A percentile compares a stretch with the other conserved stretches of the same genome.
Evolutionary conservation across 116 monocot genomes (phyloP).

Genomic region (Trichopus zeylanicus): DNA sequence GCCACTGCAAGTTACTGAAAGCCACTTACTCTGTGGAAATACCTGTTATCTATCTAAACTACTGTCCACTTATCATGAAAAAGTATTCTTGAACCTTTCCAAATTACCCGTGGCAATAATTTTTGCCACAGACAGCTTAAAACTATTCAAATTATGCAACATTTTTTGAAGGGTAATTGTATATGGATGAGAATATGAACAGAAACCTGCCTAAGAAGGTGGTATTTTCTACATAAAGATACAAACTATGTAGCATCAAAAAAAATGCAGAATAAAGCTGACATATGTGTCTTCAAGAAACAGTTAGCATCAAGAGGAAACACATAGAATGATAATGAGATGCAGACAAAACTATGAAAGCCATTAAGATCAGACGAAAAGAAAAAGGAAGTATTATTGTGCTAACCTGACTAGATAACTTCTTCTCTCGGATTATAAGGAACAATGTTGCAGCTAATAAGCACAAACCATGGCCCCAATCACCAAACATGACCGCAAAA

Average conservation of each 20-base stretch:
- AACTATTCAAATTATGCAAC: background rate
- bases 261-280: no score
- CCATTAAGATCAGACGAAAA: background rate
- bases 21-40: no score
- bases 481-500: conserved; percentile 99
- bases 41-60: no score
- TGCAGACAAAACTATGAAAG: background rate
- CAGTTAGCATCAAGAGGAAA: background rate
- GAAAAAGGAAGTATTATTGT: background rate
- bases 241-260: no score
- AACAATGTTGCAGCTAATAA: conserved; percentile 59
- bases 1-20: no score
- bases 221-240: no score
- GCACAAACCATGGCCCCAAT: conserved; percentile 99
- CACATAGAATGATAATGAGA: background rate
- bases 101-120: background rate
- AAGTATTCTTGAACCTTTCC: background rate
- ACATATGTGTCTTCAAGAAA: no score
- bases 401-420: conserved; percentile 80
- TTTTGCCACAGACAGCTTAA: background rate
- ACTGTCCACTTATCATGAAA: background rate
- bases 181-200: background rate
- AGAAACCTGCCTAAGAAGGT: background rate
- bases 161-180: background rate
- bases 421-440: conserved; percentile 77